phyloP scores from a whole-genome alignment of 2,329 filamentous ascomycete species.

The Xylariales sp. region DNA sequence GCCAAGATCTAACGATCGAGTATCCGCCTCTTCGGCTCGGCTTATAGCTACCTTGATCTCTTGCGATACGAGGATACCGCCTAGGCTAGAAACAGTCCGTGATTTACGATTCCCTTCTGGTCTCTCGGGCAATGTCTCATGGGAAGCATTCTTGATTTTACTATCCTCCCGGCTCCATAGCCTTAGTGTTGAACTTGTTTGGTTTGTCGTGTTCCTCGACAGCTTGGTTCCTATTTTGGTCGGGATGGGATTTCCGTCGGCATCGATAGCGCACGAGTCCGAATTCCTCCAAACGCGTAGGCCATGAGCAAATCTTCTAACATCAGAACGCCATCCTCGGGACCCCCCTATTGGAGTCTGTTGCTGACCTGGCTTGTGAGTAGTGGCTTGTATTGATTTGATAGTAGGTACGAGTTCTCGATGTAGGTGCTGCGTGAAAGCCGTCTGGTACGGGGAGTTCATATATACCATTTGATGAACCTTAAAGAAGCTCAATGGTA shows the following conservation, averaged over 20 bases:
- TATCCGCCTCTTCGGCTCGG: conserved; percentile 46
- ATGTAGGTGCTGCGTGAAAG: conserved; percentile 70
- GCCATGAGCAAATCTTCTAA: conserved; percentile 12
- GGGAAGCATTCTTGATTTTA: conserved; percentile 14
- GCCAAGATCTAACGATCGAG: conserved; percentile 2
- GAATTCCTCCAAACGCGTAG: conserved; percentile 26
- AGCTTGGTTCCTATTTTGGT: conserved; percentile 43
- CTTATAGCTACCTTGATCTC: conserved; percentile 68
- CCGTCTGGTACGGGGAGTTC: conserved; percentile 64
- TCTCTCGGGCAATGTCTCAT: conserved; percentile 34
- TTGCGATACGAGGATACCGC: conserved; percentile 72
- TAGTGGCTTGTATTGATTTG: conserved; percentile 38
- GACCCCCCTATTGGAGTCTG: neutral
- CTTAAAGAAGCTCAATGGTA: conserved; percentile 73
- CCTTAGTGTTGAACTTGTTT: conserved; percentile 51
- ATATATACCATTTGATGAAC: conserved; percentile 72
- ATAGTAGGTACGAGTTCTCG: conserved; percentile 62
- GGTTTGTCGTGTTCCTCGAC: conserved; percentile 44
- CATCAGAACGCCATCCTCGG: conserved; percentile 1
- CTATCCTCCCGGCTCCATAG: conserved; percentile 44
- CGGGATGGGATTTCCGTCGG: conserved; percentile 48
- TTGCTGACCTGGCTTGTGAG: conserved; percentile 33
- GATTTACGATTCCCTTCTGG: conserved; percentile 32
- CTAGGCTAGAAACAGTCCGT: conserved; percentile 50
- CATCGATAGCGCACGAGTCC: conserved; percentile 44